Base-by-base conservation (phyloP, 352 stramenopile species). In the Phytophthora pisi region DNA sequence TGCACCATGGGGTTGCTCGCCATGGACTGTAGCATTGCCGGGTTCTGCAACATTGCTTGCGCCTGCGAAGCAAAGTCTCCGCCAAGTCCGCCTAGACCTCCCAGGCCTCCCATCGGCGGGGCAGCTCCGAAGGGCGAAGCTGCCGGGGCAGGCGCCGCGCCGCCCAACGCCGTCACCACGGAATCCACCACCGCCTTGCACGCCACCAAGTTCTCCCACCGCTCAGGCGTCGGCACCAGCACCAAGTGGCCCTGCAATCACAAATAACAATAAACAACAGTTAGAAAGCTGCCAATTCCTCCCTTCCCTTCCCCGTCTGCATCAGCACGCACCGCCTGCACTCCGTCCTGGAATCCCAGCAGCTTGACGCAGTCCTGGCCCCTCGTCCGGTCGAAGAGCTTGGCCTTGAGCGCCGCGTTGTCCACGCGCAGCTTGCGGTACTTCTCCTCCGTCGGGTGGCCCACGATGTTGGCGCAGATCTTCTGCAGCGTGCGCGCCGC, bases 401-500 rank as follows among this genome's bases (percentile, higher is more conserved):
- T 83, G 46, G 38, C 70, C 63, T 86, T 84, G 9, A 95, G 56
- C n/a, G 78, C 83, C 1, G 81, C 82, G 61, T 95, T 95, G 31
- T 67, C 78, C 26, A 90, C 40, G 9, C 88, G 78, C 64, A 95
- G 69, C 64, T 89, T 91, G 15, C 86, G 77, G 74, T 90, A 95
- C 65, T 93, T 92, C 16, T 92, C 77, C 43, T 95, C 88, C 4
- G 68, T 84, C 38, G 88, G 88, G 55, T 93, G 69, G 53, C 30
- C 73, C 45, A 92, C 68, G 42, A 95, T 90, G 61, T 95, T 95
- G n/a, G 76, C 75, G 57, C 85, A 92, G 61, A 95, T 92, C 62
- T 92, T 93, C 43, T 88, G 83, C 57, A 95, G 63, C 49, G 88
- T 95, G 60, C 81, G 78, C 53, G 90, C 64, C 1, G 84, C 81